phyloP scores from a whole-genome alignment of 495 filamentous ascomycete species.

The Neurospora sp. region DNA sequence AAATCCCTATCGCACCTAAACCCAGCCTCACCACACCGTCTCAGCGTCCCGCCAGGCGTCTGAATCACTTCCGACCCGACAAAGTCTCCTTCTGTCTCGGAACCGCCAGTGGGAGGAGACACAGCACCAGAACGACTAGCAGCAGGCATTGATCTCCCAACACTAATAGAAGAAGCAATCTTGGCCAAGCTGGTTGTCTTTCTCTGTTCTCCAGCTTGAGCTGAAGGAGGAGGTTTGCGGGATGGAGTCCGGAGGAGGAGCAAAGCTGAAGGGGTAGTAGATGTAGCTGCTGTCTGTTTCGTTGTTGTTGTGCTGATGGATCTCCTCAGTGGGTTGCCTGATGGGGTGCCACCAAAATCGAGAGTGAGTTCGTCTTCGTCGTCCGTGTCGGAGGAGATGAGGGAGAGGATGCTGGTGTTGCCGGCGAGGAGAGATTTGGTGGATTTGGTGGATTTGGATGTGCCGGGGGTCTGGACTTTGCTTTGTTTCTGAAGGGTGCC shows the following conservation, averaged over 20 bases:
- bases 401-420: conserved; percentile 12
- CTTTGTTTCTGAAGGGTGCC: too few relatives aligned
- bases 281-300: neutral
- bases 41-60: conserved; percentile 25
- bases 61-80: conserved; percentile 7
- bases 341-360: neutral
- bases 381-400: neutral
- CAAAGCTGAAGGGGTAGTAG: neutral
- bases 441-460: conserved; percentile 3
- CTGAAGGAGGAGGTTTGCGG: neutral
- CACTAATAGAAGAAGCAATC: neutral
- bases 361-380: neutral
- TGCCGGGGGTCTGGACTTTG: neutral
- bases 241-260: neutral
- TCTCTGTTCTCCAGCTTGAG: neutral
- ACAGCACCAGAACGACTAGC: neutral
- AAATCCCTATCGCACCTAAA: conserved; percentile 30
- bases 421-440: conserved; percentile 8
- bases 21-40: conserved; percentile 30
- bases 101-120: neutral
- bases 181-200: neutral
- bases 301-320: neutral
- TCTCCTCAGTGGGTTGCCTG: neutral
- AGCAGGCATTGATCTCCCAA: neutral
- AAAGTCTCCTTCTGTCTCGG: neutral